These are phyloP conservation scores for Aspergillus japonicus DNA, from an alignment of 2,329 filamentous ascomycete species.

Conservation along the genomic window DNA sequence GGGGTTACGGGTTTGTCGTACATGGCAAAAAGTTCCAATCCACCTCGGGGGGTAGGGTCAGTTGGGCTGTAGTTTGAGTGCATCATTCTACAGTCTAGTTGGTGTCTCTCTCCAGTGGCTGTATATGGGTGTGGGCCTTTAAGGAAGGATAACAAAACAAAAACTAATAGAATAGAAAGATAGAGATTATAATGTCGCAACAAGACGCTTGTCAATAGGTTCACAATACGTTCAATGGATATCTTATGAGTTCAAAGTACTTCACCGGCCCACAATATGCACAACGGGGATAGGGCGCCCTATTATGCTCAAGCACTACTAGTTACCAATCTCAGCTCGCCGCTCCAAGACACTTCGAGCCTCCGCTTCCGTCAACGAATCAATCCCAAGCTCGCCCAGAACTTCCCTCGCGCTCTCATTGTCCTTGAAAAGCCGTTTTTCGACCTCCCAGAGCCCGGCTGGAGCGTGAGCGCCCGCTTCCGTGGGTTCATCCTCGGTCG, in stretches of 20 bases:
- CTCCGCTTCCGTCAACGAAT: slow-evolving; percentile 45
- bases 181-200: not conserved
- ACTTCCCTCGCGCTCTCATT: slow-evolving; percentile 50
- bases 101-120: not conserved
- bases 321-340: slow-evolving; percentile 45
- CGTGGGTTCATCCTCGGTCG: slow-evolving; percentile 10
- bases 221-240: slow-evolving; percentile 1
- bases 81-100: not conserved
- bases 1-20: slow-evolving; percentile 38
- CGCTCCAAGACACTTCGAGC: slow-evolving; percentile 48
- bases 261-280: not conserved
- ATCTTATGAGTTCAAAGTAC: slow-evolving; percentile 1
- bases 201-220: not conserved
- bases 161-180: not conserved
- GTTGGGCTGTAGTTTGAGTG: no score
- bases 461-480: not conserved
- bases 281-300: not conserved
- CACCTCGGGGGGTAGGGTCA: no score
- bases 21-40: slow-evolving; percentile 13
- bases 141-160: not conserved
- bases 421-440: slow-evolving; percentile 48
- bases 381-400: slow-evolving; percentile 45
- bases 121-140: not conserved
- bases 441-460: slow-evolving; percentile 46
- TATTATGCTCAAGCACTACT: slow-evolving; percentile 15